Conservation (phyloP, 176 grass and related monocot species). For the Cocos nucifera region DNA sequence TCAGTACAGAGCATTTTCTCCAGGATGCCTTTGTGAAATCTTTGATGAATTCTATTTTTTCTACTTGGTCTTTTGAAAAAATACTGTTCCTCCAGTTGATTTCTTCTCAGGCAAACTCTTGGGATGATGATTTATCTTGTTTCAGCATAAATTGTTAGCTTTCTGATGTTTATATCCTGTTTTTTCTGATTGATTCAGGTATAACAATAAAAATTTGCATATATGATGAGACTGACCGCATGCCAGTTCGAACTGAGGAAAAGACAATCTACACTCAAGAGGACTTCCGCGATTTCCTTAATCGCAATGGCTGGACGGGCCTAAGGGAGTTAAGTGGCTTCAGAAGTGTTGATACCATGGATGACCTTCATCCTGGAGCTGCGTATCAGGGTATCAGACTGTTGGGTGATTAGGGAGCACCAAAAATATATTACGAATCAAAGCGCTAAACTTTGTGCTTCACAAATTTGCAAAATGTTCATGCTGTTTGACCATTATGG, state of each 20-base stretch:
- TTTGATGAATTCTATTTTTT: too few species aligned
- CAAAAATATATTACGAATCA: neutral
- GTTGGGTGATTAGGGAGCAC: constrained; percentile 34
- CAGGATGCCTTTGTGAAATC: too few species aligned
- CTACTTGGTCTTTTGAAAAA: too few species aligned
- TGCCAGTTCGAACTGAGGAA: constrained; percentile 64
- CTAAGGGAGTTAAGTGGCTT: constrained; percentile 60
- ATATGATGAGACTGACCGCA: constrained; percentile 47
- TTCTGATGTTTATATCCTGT: constrained; percentile 1
- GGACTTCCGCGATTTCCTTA: constrained; percentile 67
- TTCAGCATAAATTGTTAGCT: neutral
- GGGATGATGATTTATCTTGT: neutral
- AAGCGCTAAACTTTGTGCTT: too few species aligned
- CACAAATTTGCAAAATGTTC: too few species aligned
- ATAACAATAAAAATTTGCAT: constrained; percentile 71
- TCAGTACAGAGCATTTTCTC: too few species aligned
- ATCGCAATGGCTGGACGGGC: constrained; percentile 46
- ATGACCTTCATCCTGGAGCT: constrained; percentile 61
- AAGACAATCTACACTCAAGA: constrained; percentile 81
- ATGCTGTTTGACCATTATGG: too few species aligned
- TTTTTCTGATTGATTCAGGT: constrained; percentile 30
- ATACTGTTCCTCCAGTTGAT: too few species aligned
- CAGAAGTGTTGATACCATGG: constrained; percentile 51
- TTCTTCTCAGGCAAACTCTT: too few species aligned
- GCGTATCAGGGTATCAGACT: constrained; percentile 59